A percentile compares a stretch with the other conserved stretches of the same genome.
These are phyloP conservation scores for Durusdinium trenchii DNA, from an alignment of 73 alveolate species.

Conservation along the genomic window DNA sequence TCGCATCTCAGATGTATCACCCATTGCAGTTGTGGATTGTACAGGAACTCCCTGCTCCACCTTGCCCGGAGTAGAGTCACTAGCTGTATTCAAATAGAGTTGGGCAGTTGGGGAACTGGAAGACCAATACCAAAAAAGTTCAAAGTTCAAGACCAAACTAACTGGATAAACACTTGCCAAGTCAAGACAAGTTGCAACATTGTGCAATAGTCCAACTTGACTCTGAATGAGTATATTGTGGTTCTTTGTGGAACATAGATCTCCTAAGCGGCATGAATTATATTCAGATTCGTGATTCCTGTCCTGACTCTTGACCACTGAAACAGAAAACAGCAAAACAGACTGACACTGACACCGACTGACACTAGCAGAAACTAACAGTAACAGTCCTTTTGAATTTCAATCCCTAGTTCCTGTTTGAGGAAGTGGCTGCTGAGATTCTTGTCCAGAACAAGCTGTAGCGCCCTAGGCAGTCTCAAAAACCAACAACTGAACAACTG, in stretches of 20 bases:
- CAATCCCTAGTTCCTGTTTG: background rate
- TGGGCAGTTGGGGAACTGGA: background rate
- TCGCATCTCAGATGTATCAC: background rate
- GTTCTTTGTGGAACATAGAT: background rate
- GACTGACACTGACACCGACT: too few relatives aligned
- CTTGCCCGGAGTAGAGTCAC: background rate
- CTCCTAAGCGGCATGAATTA: background rate
- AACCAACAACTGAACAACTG: too few relatives aligned
- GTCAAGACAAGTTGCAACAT: slow-evolving; percentile 8
- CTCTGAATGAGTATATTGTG: background rate
- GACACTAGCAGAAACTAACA: too few relatives aligned
- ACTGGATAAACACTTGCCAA: too few relatives aligned
- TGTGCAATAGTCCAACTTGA: background rate
- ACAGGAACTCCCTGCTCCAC: slow-evolving; percentile 16
- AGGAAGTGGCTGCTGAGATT: background rate
- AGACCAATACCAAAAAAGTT: background rate
- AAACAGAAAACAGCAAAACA: background rate
- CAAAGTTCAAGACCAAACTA: too few relatives aligned
- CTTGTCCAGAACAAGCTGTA: background rate
- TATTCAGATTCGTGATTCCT: too few relatives aligned
- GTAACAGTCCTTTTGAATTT: background rate
- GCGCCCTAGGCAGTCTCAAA: background rate
- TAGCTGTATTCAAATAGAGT: background rate
- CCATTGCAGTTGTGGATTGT: background rate
- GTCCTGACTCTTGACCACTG: background rate